Evolutionary conservation across 1,139 yeast genomes (phyloP).

Genomic region (Yamadazyma blattariae): DNA sequence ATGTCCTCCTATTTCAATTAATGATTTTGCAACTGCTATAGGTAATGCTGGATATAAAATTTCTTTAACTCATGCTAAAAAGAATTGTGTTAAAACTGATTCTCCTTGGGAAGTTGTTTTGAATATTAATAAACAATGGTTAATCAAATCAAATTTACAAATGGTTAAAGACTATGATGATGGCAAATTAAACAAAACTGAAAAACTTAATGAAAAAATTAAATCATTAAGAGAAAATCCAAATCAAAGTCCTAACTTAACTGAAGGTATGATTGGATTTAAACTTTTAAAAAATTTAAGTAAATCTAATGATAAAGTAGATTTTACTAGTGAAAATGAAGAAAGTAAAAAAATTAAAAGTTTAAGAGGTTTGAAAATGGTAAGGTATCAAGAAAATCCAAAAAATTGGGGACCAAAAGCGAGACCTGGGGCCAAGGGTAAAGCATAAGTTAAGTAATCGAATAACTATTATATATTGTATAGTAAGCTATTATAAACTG

Average conservation of each 20-base stretch:
- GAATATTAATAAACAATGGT: constrained; percentile 70
- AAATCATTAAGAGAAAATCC: constrained; percentile 25
- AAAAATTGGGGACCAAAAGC: constrained; percentile 97
- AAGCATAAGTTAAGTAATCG: no score
- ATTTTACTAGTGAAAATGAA: constrained; percentile 47
- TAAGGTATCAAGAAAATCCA: constrained; percentile 89
- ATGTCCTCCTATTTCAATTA: constrained; percentile 80
- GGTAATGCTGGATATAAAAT: constrained; percentile 80
- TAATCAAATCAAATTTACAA: constrained; percentile 38
- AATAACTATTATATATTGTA: no score
- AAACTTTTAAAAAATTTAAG: constrained; percentile 49
- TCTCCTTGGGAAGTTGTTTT: constrained; percentile 84
- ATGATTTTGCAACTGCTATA: constrained; percentile 70
- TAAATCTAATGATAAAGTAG: constrained; percentile 33
- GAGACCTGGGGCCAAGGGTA: no score
- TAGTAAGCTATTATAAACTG: no score
- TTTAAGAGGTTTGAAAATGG: constrained; percentile 73
- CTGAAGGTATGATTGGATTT: constrained; percentile 55
- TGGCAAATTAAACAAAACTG: constrained; percentile 17
- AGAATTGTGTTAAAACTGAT: constrained; percentile 82
- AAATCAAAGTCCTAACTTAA: constrained; percentile 32
- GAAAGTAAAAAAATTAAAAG: constrained; percentile 53
- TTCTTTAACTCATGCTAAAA: constrained; percentile 85
- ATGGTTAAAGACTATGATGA: constrained; percentile 26
- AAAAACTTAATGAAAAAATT: constrained; percentile 31